These are phyloP conservation scores for Malassezia restricta DNA, from an alignment of 1,284 basidiomycete genomes.

Conservation along the genomic window DNA sequence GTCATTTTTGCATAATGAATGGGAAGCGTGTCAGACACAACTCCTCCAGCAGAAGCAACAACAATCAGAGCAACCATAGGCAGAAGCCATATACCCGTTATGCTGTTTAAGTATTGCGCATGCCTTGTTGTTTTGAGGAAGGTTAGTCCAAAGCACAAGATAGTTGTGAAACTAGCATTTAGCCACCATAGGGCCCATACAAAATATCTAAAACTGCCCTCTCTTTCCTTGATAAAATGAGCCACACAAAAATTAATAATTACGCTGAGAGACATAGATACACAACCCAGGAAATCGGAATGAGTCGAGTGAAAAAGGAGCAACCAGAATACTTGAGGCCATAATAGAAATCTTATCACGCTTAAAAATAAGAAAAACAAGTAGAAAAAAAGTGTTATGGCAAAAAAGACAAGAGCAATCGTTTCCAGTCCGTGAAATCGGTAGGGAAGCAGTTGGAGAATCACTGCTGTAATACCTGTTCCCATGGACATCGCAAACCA, in stretches of 20 bases:
- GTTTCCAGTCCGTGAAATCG: conserved; percentile 46
- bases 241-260: conserved; percentile 54
- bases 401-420: conserved; percentile 53
- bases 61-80: conserved; percentile 63
- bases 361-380: conserved; percentile 50
- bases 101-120: conserved; percentile 51
- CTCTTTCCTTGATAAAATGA: conserved; percentile 50
- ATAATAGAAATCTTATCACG: conserved; percentile 52
- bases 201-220: conserved; percentile 51
- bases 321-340: conserved; percentile 53
- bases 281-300: conserved; percentile 58
- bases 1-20: conserved; percentile 52
- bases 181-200: conserved; percentile 66
- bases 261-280: conserved; percentile 61
- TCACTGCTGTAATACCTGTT: conserved; percentile 49
- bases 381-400: conserved; percentile 59
- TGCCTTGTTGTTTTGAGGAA: conserved; percentile 61
- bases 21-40: conserved; percentile 53
- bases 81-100: conserved; percentile 49
- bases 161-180: conserved; percentile 54
- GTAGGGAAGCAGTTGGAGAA: conserved; percentile 50
- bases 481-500: conserved; percentile 47
- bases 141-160: conserved; percentile 57
- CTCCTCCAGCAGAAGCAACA: conserved; percentile 56
- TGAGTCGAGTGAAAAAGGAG: conserved; percentile 56